Evolutionary conservation across 2,329 filamentous ascomycete species (phyloP), one percentile per base, ranked within the genome.

Genomic region (Chrysoporthe cubensis): DNA sequence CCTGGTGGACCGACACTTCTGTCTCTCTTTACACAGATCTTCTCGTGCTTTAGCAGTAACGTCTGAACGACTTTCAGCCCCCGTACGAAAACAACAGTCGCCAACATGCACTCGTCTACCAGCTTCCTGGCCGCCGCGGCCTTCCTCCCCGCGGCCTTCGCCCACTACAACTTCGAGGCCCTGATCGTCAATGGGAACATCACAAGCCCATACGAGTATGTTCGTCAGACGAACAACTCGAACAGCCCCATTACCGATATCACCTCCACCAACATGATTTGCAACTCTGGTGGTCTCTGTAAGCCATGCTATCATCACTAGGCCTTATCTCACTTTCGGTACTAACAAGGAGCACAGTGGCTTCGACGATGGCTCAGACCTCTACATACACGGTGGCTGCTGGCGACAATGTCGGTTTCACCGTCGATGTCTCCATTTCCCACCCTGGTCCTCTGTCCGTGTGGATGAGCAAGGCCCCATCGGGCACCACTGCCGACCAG

Each of bases 381-480:
- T 72, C 74, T 61, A 81, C 78, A 6, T 74, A 77, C 71, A 72
- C 74, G 42, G 78, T 81, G 46, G 73, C 75, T 4, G 75, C 80
- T 18, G 80, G 80, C 59, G 76, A 80, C 62, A 75, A 77, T 42
- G 74, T 83, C 21, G 80, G 80, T 50, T 82, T 83, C 75, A 76
- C 77, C 4, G 76, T 81, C 60, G 75, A 75, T 59, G 70, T 71
- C 16, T 70, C 75, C 34, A 73, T 83, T 62, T 74, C 74, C 26
- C 79, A 80, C 74, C 78, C 78, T 21, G 79, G 79, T 43, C 78
- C 80, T n/a, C 73, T 80, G n/a, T 72, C 75, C 9, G 78, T 80
- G 57, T 79, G 78, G 73, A 70, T 80, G 71, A 76, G 74, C 71
- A 77, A 77, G 74, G 78, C 78, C 0, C 77, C 77, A 18, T 66